A percentile compares a stretch with the other conserved stretches of the same genome.
Evolutionary conservation across 306 rosid species (phyloP).

Genomic region (Casuarina equisetifolia): DNA sequence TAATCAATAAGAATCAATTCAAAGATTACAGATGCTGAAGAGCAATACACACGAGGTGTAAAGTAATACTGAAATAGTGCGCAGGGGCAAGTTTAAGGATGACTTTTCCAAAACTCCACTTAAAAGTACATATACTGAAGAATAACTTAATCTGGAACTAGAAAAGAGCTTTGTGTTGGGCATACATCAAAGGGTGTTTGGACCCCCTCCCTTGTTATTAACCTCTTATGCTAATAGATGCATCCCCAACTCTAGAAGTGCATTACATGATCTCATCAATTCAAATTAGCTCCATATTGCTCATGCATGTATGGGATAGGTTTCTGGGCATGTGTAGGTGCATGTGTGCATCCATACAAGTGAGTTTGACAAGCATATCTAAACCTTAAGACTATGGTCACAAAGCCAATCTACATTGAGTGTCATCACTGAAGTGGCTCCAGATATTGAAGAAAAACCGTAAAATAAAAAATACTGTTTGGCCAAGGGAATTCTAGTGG

Average conservation of each 20-base stretch:
- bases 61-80: too few species aligned
- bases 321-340: neutral
- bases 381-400: neutral
- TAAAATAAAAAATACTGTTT: neutral
- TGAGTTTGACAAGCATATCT: neutral
- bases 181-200: too few species aligned
- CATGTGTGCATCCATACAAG: neutral
- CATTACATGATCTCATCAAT: neutral
- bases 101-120: neutral
- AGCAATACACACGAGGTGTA: too few species aligned
- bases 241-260: neutral
- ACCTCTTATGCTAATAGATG: neutral
- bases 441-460: neutral
- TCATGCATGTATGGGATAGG: neutral
- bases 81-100: neutral
- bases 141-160: neutral
- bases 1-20: too few species aligned
- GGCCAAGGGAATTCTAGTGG: neutral
- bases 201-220: neutral
- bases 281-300: neutral
- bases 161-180: too few species aligned
- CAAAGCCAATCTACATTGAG: neutral
- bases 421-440: neutral
- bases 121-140: neutral
- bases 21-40: too few species aligned